phyloP scores from a whole-genome alignment of 164 flowering plant species.

The Annona squamosa region DNA sequence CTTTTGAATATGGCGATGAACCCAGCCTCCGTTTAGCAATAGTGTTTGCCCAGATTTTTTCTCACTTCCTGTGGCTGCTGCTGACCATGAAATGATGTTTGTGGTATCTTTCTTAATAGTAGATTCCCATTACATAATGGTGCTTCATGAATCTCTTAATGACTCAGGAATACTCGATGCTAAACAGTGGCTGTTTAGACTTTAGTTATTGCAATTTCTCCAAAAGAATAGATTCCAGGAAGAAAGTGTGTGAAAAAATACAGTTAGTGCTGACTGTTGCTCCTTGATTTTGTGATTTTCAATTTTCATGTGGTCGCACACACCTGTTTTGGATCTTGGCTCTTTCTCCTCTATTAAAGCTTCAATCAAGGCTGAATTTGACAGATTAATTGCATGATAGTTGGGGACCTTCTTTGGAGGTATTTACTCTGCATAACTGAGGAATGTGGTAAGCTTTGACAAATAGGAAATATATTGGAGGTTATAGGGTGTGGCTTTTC shows the following conservation, averaged over 20 bases:
- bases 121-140: background rate
- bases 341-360: background rate
- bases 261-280: background rate
- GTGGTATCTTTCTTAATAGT: background rate
- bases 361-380: background rate
- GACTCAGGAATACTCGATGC: too few species aligned
- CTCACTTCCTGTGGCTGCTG: too few species aligned
- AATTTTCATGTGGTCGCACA: too few species aligned
- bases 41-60: too few species aligned
- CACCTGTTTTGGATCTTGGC: too few species aligned
- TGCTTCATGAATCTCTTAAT: background rate
- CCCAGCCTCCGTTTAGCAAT: too few species aligned
- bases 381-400: background rate
- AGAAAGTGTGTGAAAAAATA: background rate
- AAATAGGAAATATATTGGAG: too few species aligned
- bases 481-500: too few species aligned
- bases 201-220: background rate
- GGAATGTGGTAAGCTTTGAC: background rate
- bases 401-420: background rate
- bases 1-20: too few species aligned
- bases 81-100: too few species aligned
- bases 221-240: background rate
- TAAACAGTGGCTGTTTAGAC: background rate
- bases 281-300: background rate
- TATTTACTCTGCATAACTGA: background rate